Evolutionary conservation across 148 eudicot genomes (phyloP).

Genomic region (Camellia granthamiana): DNA sequence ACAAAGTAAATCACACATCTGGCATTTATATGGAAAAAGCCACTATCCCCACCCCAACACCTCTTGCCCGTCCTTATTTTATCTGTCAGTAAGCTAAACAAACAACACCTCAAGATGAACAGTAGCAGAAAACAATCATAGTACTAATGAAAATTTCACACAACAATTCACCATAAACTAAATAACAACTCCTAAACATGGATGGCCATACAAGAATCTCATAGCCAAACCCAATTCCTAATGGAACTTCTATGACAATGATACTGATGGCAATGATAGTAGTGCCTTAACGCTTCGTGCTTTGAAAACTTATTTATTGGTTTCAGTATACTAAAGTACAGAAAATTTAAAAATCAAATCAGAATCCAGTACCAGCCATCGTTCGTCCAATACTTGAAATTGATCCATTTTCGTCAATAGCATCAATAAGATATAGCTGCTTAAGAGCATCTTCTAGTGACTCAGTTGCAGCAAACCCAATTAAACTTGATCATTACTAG

Average conservation of each 20-base stretch:
- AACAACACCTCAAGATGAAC: neutral
- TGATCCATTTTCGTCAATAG: slow-evolving; percentile 84
- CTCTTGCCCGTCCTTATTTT: neutral
- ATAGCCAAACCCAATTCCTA: neutral
- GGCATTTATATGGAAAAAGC: neutral
- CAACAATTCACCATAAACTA: no score
- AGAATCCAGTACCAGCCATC: slow-evolving; percentile 68
- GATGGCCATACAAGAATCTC: neutral
- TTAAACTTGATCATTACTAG: neutral
- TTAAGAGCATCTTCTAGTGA: slow-evolving; percentile 90
- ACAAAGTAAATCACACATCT: neutral
- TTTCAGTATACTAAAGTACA: neutral
- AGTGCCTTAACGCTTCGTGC: neutral
- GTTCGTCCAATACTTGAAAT: slow-evolving; percentile 71
- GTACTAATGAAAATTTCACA: no score
- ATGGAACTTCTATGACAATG: neutral
- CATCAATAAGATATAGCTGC: slow-evolving; percentile 92
- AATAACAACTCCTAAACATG: neutral
- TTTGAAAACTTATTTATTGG: neutral
- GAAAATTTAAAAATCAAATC: neutral
- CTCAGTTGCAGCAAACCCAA: slow-evolving; percentile 54
- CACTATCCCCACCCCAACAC: neutral
- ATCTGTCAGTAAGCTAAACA: neutral
- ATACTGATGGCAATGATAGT: neutral
- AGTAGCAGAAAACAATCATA: no score